Evolutionary conservation across 2,329 filamentous ascomycete species (phyloP), one percentile per base, ranked within the genome.

Genomic region (Aaosphaeria arxii): DNA sequence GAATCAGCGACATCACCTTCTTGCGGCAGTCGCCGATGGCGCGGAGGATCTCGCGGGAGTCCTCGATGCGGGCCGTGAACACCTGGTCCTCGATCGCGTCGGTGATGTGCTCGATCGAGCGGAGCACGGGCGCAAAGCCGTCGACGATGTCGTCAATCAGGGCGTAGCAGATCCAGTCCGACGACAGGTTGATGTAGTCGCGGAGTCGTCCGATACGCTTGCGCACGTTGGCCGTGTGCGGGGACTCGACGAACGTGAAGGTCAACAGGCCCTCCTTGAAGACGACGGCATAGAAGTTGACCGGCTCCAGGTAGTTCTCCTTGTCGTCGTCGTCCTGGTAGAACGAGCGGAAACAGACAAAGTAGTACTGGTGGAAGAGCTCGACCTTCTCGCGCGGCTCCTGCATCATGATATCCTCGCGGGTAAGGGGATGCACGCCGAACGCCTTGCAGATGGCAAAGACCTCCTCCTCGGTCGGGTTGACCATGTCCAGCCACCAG

Each of bases 61-160:
- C 92, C 63, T 96, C 90, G 42, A 89, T 85, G 38, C 91, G 88
- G 41, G 91, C 90, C 48, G 94, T 86, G 66, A 97, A 97, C 43
- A 99, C 91, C 48, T 91, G 87, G 58, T 99, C 94, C 69, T 99
- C 94, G 51, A 99, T 96, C 7, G 83, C 82, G 67, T 99, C 94
- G 1, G 92, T 91, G 62, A 96, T 89, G 13, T 84, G 73, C 72
- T 99, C 94, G 44, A 96, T 87, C 46, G 89, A 86, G 48, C 84
- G 85, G 55, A 99, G 95, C 30, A 91, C 85, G 11, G 92, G 92
- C 0, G 88, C 91, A 63, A 97, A 99, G 24, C 85, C 89, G 74
- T 99, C 94, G 51, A 97, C 94, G 64, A 99, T 99, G 66, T 99
- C 90, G 71, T 99, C 94, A 67, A 99, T 97, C 64, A 99, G 80